Base-by-base conservation (phyloP, 371 early-diverging fungal species). In the Amoeboaphelidium protococcarum region DNA sequence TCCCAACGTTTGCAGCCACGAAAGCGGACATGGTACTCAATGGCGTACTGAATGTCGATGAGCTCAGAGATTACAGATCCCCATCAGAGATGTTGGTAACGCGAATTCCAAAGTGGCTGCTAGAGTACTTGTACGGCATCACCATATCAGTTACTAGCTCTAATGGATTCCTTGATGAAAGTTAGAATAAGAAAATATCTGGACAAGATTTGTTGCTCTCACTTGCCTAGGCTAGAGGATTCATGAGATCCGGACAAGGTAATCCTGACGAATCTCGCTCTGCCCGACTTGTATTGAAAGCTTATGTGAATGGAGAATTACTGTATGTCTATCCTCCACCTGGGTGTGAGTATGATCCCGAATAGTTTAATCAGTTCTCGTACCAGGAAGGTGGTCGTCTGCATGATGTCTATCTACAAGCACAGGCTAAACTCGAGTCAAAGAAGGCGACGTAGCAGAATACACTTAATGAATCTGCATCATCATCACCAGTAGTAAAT, bases 21-120 rank as follows among this genome's bases (percentile, higher is more conserved):
- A 83, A 90, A 58, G 92, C 91, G 26, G 95, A 97, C 58, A 85
- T 98, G 77, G 89, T 98, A 26, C 76, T 87, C 59, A 91, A 95
- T 56, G 98, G 98, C 58, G 85, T 98, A 27, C 65, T 99, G 50
- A 97, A 98, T 42, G 87, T 98, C 52, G 98, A 98, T 71, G 94
- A 98, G 55, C 64, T 96, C 49, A 77, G 90, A 46, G 99, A 99
- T 63, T 77, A 76, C 53, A 73, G 82, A 0, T 91, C 83, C 10
- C 92, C 94, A 2, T 67, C 72, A n/a, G 71, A 62, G 3, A 61
- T 96, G 40, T 73, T 94, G 6, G 75, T 78, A 4, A 65, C 72
- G 52, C 65, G 90, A 44, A 74, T 96, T 45, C 96, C 96, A n/a
- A 74, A 79, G 59, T 60, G 61, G 45, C 77, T 82, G 2, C 61